Evolutionary conservation across 441 rosid genomes (phyloP), one percentile per base, ranked within the genome.

Genomic region (Croton laevigatus): DNA sequence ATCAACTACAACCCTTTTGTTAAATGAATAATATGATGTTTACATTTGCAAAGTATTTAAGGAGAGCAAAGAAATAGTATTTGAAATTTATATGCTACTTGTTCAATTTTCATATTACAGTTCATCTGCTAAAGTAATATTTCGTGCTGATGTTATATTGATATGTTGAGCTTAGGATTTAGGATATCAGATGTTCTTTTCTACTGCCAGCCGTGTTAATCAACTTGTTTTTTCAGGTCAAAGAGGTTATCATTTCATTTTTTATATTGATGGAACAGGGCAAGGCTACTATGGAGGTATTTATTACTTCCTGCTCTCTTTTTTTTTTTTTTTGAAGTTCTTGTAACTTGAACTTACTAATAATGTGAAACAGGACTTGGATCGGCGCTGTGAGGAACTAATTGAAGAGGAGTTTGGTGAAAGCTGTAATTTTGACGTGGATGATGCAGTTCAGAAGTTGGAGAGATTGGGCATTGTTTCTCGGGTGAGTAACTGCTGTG

Each of bases 211-310:
- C 55, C 66, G 68, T 48, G 59, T 32, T 51, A 54, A 23, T 36
- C 6, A 38, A 66, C 59, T 75, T 69, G 37, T 54, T 12, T 40
- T 62, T 79, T 75, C 84, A 95, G 99, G 99, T 95, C 53, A 95
- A 95, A 81, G 98, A 95, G 83, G 94, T 95, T 55, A 88, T 95
- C 66, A 86, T 95, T 72, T 84, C 91, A 53, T 95, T 87, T 84
- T 95, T 88, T 80, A 89, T 93, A 81, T 78, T 95, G 82, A 93
- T 95, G 98, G 94, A 89, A 72, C 97, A 91, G 70, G 98, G 94
- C 73, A 88, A 84, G 77, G 90, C 90, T 69, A 85, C 88, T 52
- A 66, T 65, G 75, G 82, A 86, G 89, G 97, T 83, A 66, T 45
- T 77, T 36, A 59, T 59, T 42, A 14, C 23, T 45, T 62, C 40